Percentiles rank a stretch among this genome's conserved stretches.
These are phyloP conservation scores for Blumeria graminis DNA, from an alignment of 2,329 filamentous ascomycete genomes.

Conservation along the genomic window DNA sequence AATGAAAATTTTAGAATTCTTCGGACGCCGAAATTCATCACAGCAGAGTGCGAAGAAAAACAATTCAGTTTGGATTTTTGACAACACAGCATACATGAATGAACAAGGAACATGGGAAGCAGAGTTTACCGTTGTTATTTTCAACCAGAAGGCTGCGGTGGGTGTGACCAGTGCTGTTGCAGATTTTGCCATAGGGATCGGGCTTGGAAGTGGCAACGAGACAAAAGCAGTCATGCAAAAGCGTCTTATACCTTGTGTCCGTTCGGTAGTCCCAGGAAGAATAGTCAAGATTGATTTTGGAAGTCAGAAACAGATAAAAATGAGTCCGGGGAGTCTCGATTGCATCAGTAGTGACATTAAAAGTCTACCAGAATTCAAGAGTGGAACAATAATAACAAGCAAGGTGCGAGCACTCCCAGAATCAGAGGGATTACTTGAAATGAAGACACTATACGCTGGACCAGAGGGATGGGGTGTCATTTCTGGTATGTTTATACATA, in stretches of 20 bases:
- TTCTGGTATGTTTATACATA: slow-evolving; percentile 28
- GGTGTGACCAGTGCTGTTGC: slow-evolving; percentile 43
- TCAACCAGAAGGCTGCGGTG: slow-evolving; percentile 45
- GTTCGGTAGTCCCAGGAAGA: slow-evolving; percentile 47
- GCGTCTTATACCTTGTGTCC: slow-evolving; percentile 54
- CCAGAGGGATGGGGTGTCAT: slow-evolving; percentile 66
- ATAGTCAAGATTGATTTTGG: slow-evolving; percentile 39
- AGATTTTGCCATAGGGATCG: slow-evolving; percentile 44
- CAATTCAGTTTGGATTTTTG: slow-evolving; percentile 69
- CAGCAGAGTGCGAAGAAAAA: slow-evolving; percentile 29
- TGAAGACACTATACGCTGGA: slow-evolving; percentile 51
- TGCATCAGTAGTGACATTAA: slow-evolving; percentile 46
- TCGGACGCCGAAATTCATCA: slow-evolving; percentile 30
- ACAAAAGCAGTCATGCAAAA: slow-evolving; percentile 35
- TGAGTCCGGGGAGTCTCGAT: slow-evolving; percentile 47
- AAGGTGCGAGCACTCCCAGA: slow-evolving; percentile 25
- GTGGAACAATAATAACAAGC: slow-evolving; percentile 23
- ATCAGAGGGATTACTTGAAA: slow-evolving; percentile 29
- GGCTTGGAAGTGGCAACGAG: slow-evolving; percentile 32
- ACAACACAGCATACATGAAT: slow-evolving; percentile 60
- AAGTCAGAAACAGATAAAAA: slow-evolving; percentile 19
- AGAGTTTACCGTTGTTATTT: slow-evolving; percentile 65
- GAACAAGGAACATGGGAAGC: slow-evolving; percentile 39
- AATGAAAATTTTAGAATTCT: slow-evolving; percentile 11
- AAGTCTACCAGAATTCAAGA: slow-evolving; percentile 22